phyloP scores from a whole-genome alignment of 2,329 filamentous ascomycete genomes.

The Calonectria hongkongensis region DNA sequence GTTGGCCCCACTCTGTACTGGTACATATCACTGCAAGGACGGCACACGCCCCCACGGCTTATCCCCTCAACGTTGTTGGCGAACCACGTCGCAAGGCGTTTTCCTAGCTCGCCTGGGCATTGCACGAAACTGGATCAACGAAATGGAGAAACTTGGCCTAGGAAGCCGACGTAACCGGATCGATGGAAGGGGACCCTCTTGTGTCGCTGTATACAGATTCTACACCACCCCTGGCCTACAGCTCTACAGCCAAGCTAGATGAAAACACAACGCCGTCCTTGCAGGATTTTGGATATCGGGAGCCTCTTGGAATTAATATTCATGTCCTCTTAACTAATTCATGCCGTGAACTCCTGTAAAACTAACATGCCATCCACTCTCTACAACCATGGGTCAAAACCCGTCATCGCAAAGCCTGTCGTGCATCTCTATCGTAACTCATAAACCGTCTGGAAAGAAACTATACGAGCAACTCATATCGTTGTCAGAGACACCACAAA shows the following conservation, averaged over 20 bases:
- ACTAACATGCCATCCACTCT: not conserved
- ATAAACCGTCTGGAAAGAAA: not conserved
- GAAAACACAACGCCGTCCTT: not conserved
- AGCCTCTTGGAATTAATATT: not conserved
- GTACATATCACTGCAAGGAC: not conserved
- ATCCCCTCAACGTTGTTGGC: not conserved
- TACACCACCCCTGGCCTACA: not conserved
- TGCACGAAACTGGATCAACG: not conserved
- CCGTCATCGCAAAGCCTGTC: not conserved
- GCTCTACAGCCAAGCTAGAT: not conserved
- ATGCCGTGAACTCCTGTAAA: conserved; percentile 1
- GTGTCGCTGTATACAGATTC: not conserved
- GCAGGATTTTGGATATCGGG: not conserved
- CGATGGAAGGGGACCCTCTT: not conserved
- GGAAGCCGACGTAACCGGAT: conserved; percentile 4
- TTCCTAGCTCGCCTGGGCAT: not conserved
- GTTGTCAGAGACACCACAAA: not conserved
- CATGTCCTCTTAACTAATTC: not conserved
- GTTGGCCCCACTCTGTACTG: not conserved
- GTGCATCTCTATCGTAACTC: conserved; percentile 1
- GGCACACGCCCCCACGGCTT: not conserved
- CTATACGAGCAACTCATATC: conserved; percentile 1
- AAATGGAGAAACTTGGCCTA: not conserved
- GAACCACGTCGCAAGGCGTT: conserved; percentile 32
- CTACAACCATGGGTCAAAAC: not conserved